Base-by-base conservation (phyloP, 306 rosid genomes). In the Vicia sativa region DNA sequence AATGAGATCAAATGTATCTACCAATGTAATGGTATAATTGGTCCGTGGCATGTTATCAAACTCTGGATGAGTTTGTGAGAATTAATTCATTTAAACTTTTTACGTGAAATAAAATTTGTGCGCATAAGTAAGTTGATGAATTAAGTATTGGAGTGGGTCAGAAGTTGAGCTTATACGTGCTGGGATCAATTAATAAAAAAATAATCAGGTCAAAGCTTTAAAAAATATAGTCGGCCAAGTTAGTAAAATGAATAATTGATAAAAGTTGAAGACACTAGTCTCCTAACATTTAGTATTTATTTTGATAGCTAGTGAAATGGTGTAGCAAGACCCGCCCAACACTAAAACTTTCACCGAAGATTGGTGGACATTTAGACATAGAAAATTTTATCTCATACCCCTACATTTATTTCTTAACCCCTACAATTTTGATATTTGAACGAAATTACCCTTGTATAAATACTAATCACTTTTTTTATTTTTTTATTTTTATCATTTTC, bases 101-200 rank as follows among this genome's bases (percentile, higher is more conserved):
- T 53, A 6, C 7, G 2, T 6, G n/a, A 28, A 26, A 55, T 5
- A 12, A 55, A 26, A 26, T 19, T 3, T 8, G 18, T 39, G 68
- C 9, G 18, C 55, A 74, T 60, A 59, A 25, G 54, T n/a, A 43
- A 34, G 3, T 19, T 49, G 42, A 63, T 46, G 14, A 72, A 61
- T 54, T 55, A 49, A 72, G 64, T 65, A 23, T 70, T 26, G 9
- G 7, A 44, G 48, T 13, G 10, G 48, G 41, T 70, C 35, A 26
- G n/a, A 15, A 6, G 57, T 37, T 65, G 50, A 58, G 6, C 14
- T 72, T 52, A 62, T 72, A 78, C 83, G 80, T 76, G 87, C 78
- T 58, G 53, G 70, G 78, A 83, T 79, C 76, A 79, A 78, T 54
- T 21, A 7, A 14, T 11, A n/a, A 28, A 16, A 38, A 61, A 58